Base-by-base conservation (phyloP, 768 basidiomycete genomes). In the Suillus variegatus region DNA sequence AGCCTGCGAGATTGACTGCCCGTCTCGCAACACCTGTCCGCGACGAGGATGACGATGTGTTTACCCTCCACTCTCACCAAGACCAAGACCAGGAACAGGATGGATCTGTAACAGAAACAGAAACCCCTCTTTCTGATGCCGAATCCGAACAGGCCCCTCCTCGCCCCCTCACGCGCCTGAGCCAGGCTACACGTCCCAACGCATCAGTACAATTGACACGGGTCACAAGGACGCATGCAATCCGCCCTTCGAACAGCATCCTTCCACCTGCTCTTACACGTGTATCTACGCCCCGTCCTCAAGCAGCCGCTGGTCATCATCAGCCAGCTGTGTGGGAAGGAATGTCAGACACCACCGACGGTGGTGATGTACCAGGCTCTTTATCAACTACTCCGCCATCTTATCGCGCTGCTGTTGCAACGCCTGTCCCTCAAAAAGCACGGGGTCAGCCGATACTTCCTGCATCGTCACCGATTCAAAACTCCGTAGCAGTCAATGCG, bases 321-420 rank as follows among this genome's bases (percentile, higher is more conserved):
- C 68, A 57, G 32, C 62, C 69, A 9, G 67, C 63, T 38, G 20
- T 65, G 16, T 83, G 80, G 81, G 81, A 78, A 36, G 76, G 77
- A 63, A 71, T 73, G 43, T 76, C 78, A 32, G 81, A 82, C 40
- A 79, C 70, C 43, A 79, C 78, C 25, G 77, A 75, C 43, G 78
- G 74, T 14, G 65, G 66, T 8, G 25, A 60, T 60, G 65, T 72
- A 35, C 69, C 67, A 62, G 61, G 70, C 12, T 74, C 78, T 3
- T 75, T 76, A 64, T 77, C 84, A 16, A 82, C 78, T 62, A 81
- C 77, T 20, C 82, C 83, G 4, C 85, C 85, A 38, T 84, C 85
- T 38, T 85, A 87, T 72, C 78, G 80, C 60, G 79, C 83, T 35
- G 79, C 80, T 41, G 72, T 78, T 25, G 43, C 65, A 46, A 72